Base-by-base conservation (phyloP, 2,329 filamentous ascomycete genomes). In the Penicillium sp. region DNA sequence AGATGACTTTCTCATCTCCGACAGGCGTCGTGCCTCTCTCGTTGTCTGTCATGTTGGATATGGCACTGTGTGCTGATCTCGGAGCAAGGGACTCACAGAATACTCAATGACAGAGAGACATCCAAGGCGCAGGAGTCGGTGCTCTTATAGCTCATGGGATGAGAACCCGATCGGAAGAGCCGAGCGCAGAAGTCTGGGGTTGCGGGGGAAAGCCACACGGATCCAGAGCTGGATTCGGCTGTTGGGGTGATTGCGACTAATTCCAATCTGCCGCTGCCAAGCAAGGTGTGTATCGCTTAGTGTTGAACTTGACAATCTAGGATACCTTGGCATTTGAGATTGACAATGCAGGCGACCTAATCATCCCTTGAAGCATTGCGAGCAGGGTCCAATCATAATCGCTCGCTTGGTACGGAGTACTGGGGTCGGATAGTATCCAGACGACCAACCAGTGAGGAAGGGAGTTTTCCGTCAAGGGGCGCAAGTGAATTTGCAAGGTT, bases 1-100 rank as follows among this genome's bases (percentile, higher is more conserved):
- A 24, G 10, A 56, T 46, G 27, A 24, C 61, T 46, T 68, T 68
- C 44, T 67, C 64, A 24, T 68, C 67, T 5, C 42, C 55, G 32
- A 60, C 29, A 21, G 36, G 52, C 42, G 58, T 52, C 13, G 45
- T 49, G 43, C 48, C 50, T 22, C 44, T 48, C 21, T 47, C 24
- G 22, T 44, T 5, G 13, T 50, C 45, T 14, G 56, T 44, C 60
- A 62, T 60, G 11, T 34, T 31, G 22, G 22, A 40, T 4, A 13
- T 6, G 16, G 11, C 22, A 16, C 9, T 29, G n/a, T 42, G 24
- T 14, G 16, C 27, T 29, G 24, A 13, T 42, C 13, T 43, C 16
- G 4, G 16, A 29, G 13, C 24, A 13, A 5, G n/a, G 29, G 18
- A 11, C 27, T 36, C 14, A 47, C 5, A 24, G 22, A 22, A 16